A percentile compares a stretch with the other conserved stretches of the same genome.
phyloP scores from a whole-genome alignment of 2,329 filamentous ascomycete genomes.

The Arachnopeziza araneosa region DNA sequence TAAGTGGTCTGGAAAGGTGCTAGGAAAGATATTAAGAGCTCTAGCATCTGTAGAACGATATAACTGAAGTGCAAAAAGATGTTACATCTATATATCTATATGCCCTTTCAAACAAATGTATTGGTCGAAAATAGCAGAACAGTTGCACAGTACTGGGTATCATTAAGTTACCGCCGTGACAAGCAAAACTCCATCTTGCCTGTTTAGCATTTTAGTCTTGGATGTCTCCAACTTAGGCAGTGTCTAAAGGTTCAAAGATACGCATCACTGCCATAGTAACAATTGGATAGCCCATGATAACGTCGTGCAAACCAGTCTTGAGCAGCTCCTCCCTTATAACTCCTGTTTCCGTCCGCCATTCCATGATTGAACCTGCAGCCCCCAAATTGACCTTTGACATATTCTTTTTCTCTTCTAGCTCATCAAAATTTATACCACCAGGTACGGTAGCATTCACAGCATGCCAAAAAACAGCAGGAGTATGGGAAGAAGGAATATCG shows the following conservation, averaged over 20 bases:
- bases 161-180: too few relatives aligned
- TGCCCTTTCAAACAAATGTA: too few relatives aligned
- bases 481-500: constrained; percentile 72
- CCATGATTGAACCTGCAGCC: constrained; percentile 44
- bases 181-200: too few relatives aligned
- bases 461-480: constrained; percentile 57
- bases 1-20: too few relatives aligned
- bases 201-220: too few relatives aligned
- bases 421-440: constrained; percentile 35
- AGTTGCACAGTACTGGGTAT: too few relatives aligned
- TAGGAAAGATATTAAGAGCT: too few relatives aligned
- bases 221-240: background rate
- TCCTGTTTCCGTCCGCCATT: constrained; percentile 42
- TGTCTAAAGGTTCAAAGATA: constrained; percentile 33
- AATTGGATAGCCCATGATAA: constrained; percentile 51
- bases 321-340: constrained; percentile 48
- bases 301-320: constrained; percentile 51
- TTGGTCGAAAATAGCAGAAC: too few relatives aligned
- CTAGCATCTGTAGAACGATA: too few relatives aligned
- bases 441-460: constrained; percentile 44
- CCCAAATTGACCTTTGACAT: constrained; percentile 37
- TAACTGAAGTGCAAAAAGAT: too few relatives aligned
- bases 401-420: constrained; percentile 41
- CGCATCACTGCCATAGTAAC: constrained; percentile 46
- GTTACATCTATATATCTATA: too few relatives aligned